Evolutionary conservation across 257 asterid genomes (phyloP).

Genomic region (Ophiorrhiza pumila): DNA sequence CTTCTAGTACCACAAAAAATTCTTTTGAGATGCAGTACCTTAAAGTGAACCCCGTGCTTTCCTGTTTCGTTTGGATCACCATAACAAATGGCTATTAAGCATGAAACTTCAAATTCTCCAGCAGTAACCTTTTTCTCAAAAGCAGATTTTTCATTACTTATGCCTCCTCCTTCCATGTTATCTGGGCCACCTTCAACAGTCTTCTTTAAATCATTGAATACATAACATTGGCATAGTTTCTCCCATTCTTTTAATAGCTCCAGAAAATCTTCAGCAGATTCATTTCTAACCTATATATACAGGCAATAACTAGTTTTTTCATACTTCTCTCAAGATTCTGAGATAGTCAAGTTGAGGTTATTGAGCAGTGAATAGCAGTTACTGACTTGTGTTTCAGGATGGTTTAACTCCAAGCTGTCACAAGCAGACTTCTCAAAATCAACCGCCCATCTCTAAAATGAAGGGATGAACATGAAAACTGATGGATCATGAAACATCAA

Average conservation of each 20-base stretch:
- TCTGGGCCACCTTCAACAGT: conserved; percentile 28
- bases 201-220: conserved; percentile 36
- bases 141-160: conserved; percentile 16
- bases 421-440: conserved; percentile 72
- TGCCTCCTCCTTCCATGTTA: conserved; percentile 31
- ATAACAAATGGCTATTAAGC: conserved; percentile 57
- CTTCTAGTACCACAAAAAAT: background rate
- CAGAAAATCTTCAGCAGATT: conserved; percentile 69
- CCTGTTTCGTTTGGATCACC: conserved; percentile 66
- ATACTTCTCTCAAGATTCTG: background rate
- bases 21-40: conserved; percentile 41
- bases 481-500: background rate
- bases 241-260: conserved; percentile 76
- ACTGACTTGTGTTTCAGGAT: conserved; percentile 78
- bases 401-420: conserved; percentile 75
- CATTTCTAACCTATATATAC: conserved; percentile 71
- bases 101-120: conserved; percentile 59
- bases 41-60: conserved; percentile 57
- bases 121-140: conserved; percentile 33
- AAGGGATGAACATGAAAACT: conserved; percentile 4
- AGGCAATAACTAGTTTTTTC: background rate
- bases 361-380: background rate
- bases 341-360: background rate
- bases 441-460: conserved; percentile 83
- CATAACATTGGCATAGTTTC: conserved; percentile 47